Base-by-base conservation (phyloP, 1,284 basidiomycete species). In the Vanrija pseudolonga region DNA sequence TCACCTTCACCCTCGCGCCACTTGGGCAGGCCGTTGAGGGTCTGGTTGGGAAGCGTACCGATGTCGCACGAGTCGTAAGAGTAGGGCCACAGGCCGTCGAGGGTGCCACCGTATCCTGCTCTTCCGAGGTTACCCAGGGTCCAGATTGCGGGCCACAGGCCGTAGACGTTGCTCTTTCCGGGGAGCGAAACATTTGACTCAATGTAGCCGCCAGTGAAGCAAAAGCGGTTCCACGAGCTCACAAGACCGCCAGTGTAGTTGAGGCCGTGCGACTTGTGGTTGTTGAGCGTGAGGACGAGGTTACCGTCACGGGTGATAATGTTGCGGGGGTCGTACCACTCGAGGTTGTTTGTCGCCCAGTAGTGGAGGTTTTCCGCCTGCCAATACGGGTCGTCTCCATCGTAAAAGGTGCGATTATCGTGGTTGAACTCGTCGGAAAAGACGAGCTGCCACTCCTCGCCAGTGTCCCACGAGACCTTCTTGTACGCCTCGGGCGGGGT, bases 341-440 rank as follows among this genome's bases (percentile, higher is more conserved):
- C 89, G 55, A 88, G 66, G 69, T 93, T 89, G 59, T 82, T 87
- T 4, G 90, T 92, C 2, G 87, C 82, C 87, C 86, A 82, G 63
- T 84, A 78, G 60, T 76, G 75, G 50, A 79, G 59, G 59, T 79
- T 75, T 11, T 77, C 78, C 14, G 81, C 82, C 58, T 79, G 74
- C 80, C 80, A 83, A 60, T 78, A 82, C 0, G 81, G 81, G 57
- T 83, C 82, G 56, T 83, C 80, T 22, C 81, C 66, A 14, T 77
- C 76, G 56, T 77, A 82, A 62, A 83, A 83, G 1, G 77, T 79
- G 46, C 82, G 68, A 7, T 90, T 92, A 28, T 87, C 85, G 6
- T 68, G 77, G 47, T 94, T 85, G 73, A 96, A 96, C 76, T 98
- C 94, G 74, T 98, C 94, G 54, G 87, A 91, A 73, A 93, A 94